phyloP scores from a whole-genome alignment of 108 stramenopile genomes.

The Cyclotella distinguenda region DNA sequence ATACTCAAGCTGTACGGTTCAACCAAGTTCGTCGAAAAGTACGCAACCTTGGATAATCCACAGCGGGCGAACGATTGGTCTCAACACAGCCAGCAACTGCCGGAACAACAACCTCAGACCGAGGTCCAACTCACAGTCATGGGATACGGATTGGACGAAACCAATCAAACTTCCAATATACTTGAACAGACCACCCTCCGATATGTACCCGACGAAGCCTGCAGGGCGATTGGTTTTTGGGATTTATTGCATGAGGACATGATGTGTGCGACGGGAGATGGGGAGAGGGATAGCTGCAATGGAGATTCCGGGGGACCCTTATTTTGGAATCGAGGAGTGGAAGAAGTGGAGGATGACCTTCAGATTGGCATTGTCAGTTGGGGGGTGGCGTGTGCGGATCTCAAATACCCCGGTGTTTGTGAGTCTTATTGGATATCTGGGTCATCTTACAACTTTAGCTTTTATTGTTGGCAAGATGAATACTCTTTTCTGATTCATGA shows the following conservation, averaged over 20 bases:
- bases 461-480: too few relatives aligned
- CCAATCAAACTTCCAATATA: background rate
- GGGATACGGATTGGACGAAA: conserved; percentile 8
- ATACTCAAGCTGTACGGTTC: conserved; percentile 2
- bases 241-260: conserved; percentile 28
- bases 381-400: conserved; percentile 34
- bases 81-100: background rate
- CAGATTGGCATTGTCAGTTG: conserved; percentile 33
- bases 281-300: conserved; percentile 31
- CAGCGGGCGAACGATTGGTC: conserved; percentile 2
- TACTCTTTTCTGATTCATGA: background rate
- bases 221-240: conserved; percentile 16
- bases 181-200: background rate
- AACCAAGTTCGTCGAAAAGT: background rate
- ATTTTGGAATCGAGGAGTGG: conserved; percentile 3
- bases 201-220: conserved; percentile 8
- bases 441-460: too few relatives aligned
- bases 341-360: background rate
- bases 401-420: conserved; percentile 26
- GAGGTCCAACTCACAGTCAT: background rate
- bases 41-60: conserved; percentile 6
- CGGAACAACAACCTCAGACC: background rate
- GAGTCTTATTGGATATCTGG: background rate
- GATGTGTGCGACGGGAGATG: conserved; percentile 37
- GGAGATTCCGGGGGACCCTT: conserved; percentile 51